Evolutionary conservation across 805 yeast species (phyloP).

Genomic region (Yarrowia hollandica): DNA sequence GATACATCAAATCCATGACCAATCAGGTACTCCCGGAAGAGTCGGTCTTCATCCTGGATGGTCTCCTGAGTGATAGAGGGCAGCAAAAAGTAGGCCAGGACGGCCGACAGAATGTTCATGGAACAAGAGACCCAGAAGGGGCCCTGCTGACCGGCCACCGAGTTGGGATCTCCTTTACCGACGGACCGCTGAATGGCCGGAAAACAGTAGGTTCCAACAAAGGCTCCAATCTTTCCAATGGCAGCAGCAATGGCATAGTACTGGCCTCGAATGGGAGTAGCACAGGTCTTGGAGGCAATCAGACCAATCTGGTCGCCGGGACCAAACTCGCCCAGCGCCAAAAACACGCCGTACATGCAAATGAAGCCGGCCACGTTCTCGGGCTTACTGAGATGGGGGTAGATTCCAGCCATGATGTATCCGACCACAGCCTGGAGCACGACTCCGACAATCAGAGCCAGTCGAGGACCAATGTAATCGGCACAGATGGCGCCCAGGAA

Average conservation of each 20-base stretch:
- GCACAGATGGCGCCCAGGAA: slow-evolving; percentile 79
- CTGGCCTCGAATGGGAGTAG: slow-evolving; percentile 87
- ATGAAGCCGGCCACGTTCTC: slow-evolving; percentile 71
- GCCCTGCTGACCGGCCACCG: slow-evolving; percentile 60
- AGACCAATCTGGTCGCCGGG: slow-evolving; percentile 92
- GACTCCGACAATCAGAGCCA: slow-evolving; percentile 71
- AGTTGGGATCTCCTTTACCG: slow-evolving; percentile 46
- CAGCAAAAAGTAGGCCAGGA: slow-evolving; percentile 64
- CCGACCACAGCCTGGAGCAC: slow-evolving; percentile 75
- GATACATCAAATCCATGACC: slow-evolving; percentile 71
- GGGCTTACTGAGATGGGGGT: slow-evolving; percentile 50
- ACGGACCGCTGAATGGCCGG: slow-evolving; percentile 65
- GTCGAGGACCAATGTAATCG: slow-evolving; percentile 88
- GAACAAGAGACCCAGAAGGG: slow-evolving; percentile 83
- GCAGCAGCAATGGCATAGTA: slow-evolving; percentile 93
- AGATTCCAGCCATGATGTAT: slow-evolving; percentile 75
- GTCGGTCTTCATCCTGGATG: slow-evolving; percentile 71
- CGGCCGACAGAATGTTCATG: slow-evolving; percentile 69
- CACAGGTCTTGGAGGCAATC: slow-evolving; percentile 79
- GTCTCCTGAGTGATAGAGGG: slow-evolving; percentile 86
- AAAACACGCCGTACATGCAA: slow-evolving; percentile 84
- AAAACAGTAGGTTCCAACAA: slow-evolving; percentile 85
- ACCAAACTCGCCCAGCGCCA: slow-evolving; percentile 88
- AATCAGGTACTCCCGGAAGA: slow-evolving; percentile 65
- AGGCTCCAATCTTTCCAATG: slow-evolving; percentile 87